A percentile compares a stretch with the other conserved stretches of the same genome.
Evolutionary conservation across 176 grass and related monocot species (phyloP).

Genomic region (Ananas comosus): DNA sequence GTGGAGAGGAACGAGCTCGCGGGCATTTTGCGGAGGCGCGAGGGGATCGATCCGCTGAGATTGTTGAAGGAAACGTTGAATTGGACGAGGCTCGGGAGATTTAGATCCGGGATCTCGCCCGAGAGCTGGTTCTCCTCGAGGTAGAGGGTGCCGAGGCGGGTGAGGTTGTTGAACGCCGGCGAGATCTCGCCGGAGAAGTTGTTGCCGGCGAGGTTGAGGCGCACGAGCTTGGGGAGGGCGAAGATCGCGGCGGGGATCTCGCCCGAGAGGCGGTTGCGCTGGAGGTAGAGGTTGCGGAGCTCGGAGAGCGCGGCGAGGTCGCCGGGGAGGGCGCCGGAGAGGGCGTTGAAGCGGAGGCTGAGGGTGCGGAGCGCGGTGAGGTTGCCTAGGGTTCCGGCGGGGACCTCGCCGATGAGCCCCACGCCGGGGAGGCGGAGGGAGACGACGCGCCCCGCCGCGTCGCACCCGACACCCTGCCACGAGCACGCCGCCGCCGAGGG

Average conservation of each 20-base stretch:
- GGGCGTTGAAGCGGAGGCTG: conserved; percentile 84
- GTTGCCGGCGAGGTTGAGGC: conserved; percentile 67
- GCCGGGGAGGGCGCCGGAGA: conserved; percentile 46
- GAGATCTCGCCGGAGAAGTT: conserved; percentile 69
- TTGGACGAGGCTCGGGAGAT: conserved; percentile 52
- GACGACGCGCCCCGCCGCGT: conserved; percentile 41
- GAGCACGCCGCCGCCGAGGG: conserved; percentile 47
- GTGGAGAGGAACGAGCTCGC: conserved; percentile 59
- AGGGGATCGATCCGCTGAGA: conserved; percentile 85
- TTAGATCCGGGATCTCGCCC: conserved; percentile 77
- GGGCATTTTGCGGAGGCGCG: conserved; percentile 61
- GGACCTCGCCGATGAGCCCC: conserved; percentile 69
- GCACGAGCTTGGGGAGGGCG: conserved; percentile 59
- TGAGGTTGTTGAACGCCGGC: conserved; percentile 65
- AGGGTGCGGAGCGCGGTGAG: conserved; percentile 79
- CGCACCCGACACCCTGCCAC: conserved; percentile 58
- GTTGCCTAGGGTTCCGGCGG: conserved; percentile 47
- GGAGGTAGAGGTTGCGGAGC: conserved; percentile 84
- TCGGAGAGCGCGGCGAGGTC: conserved; percentile 55
- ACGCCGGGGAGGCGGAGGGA: conserved; percentile 68
- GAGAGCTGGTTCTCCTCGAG: conserved; percentile 54
- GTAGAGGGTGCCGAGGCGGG: conserved; percentile 62
- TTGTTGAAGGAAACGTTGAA: conserved; percentile 96
- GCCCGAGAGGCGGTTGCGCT: conserved; percentile 62
- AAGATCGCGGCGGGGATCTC: conserved; percentile 57